These are phyloP conservation scores for Odontarrhena argentea DNA, from an alignment of 345 rosid species.

Conservation along the genomic window DNA sequence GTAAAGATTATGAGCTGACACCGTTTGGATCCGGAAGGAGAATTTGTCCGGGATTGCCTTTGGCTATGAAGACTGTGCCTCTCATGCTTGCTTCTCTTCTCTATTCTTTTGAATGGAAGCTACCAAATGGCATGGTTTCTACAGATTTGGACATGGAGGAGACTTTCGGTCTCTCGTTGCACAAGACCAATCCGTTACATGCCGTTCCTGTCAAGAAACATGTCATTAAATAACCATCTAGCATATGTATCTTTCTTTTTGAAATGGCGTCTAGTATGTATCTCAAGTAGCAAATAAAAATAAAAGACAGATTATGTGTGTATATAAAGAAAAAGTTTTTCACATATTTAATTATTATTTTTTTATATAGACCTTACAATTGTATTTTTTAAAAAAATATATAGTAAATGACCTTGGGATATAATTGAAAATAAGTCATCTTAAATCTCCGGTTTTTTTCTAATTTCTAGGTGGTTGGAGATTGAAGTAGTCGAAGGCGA, in stretches of 20 bases:
- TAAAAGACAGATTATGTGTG: too few relatives aligned
- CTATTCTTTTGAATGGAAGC: constrained; percentile 52
- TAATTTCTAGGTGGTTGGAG: too few relatives aligned
- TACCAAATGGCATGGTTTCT: constrained; percentile 33
- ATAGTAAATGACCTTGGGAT: too few relatives aligned
- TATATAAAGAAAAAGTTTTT: too few relatives aligned
- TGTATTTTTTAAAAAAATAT: background rate
- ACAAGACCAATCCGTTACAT: constrained; percentile 38
- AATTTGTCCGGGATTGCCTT: constrained; percentile 45
- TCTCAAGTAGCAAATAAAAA: too few relatives aligned
- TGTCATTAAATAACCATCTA: constrained; percentile 3
- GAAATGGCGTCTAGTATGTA: too few relatives aligned
- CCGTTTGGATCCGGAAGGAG: constrained; percentile 43
- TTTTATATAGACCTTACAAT: background rate
- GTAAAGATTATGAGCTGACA: constrained; percentile 38
- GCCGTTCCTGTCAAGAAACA: constrained; percentile 34
- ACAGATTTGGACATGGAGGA: constrained; percentile 51
- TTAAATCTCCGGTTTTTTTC: too few relatives aligned
- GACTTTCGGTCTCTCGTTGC: constrained; percentile 39
- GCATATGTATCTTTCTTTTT: background rate
- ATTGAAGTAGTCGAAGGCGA: too few relatives aligned
- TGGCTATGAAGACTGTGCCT: constrained; percentile 44
- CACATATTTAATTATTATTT: background rate
- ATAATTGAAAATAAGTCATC: too few relatives aligned
- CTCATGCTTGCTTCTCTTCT: constrained; percentile 51